Evolutionary conservation across 306 rosid genomes (phyloP).

Genomic region (Aeschynomene evenia): DNA sequence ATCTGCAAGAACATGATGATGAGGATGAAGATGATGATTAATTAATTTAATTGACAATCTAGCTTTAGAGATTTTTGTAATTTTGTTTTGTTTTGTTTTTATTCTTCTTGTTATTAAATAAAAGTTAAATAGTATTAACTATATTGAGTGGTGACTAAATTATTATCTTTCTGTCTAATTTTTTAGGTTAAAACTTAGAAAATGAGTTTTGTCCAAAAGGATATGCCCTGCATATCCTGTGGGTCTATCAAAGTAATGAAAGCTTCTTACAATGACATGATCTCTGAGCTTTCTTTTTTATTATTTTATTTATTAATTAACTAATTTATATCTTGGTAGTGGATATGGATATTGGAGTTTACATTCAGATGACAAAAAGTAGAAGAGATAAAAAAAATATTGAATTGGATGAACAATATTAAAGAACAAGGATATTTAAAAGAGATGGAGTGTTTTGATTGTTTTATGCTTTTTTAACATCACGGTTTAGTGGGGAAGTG

Average conservation of each 20-base stretch:
- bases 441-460: neutral
- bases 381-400: neutral
- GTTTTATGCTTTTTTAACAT: neutral
- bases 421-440: neutral
- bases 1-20: conserved; percentile 66
- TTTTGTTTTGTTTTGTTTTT: neutral
- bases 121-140: neutral
- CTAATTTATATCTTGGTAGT: neutral
- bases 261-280: conserved; percentile 6
- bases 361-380: neutral
- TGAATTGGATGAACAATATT: conserved; percentile 18
- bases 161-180: neutral
- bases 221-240: conserved; percentile 34
- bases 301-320: neutral
- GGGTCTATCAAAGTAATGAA: conserved; percentile 17
- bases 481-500: neutral
- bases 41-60: conserved; percentile 20
- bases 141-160: neutral
- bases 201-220: conserved; percentile 5
- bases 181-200: neutral
- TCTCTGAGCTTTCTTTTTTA: neutral
- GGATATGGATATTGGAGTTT: conserved; percentile 35
- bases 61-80: neutral
- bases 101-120: conserved; percentile 28
- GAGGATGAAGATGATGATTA: conserved; percentile 42